Percentiles rank a stretch among this genome's conserved stretches.
These are phyloP conservation scores for Colletotrichum sp. DNA, from an alignment of 2,329 filamentous ascomycete genomes.

Conservation along the genomic window DNA sequence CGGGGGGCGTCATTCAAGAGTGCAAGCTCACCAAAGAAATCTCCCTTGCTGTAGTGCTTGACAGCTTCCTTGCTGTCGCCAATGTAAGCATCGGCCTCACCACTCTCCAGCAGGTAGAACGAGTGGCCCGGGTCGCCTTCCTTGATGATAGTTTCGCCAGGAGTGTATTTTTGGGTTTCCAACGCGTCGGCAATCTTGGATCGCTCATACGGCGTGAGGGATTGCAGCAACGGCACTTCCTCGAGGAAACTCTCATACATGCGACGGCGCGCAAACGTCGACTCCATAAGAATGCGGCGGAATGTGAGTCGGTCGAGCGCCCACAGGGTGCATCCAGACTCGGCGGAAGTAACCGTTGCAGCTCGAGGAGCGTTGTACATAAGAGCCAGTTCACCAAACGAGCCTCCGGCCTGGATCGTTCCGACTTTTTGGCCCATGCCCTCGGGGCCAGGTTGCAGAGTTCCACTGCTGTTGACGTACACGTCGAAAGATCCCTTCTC, in stretches of 20 bases:
- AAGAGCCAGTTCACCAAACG: conserved; percentile 93
- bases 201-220: conserved; percentile 88
- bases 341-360: conserved; percentile 87
- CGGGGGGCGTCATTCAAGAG: conserved; percentile 92
- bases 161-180: conserved; percentile 84
- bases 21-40: conserved; percentile 96
- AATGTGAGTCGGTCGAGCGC: conserved; percentile 95
- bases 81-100: conserved; percentile 87
- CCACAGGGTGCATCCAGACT: conserved; percentile 83
- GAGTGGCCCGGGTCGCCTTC: conserved; percentile 91
- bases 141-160: conserved; percentile 82
- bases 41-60: conserved; percentile 85
- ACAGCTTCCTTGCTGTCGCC: conserved; percentile 72
- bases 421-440: conserved; percentile 85
- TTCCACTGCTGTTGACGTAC: conserved; percentile 81
- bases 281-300: conserved; percentile 97
- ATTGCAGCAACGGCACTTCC: conserved; percentile 84
- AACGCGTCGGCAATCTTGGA: conserved; percentile 97
- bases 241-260: conserved; percentile 98
- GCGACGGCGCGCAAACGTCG: conserved; percentile 90
- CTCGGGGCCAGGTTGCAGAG: conserved; percentile 78
- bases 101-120: conserved; percentile 89
- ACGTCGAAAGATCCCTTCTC: conserved; percentile 91
- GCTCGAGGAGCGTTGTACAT: conserved; percentile 99
- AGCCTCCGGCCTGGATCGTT: conserved; percentile 84